These are phyloP conservation scores for Mycena kentingensis DNA, from an alignment of 768 basidiomycete species.

Conservation along the genomic window DNA sequence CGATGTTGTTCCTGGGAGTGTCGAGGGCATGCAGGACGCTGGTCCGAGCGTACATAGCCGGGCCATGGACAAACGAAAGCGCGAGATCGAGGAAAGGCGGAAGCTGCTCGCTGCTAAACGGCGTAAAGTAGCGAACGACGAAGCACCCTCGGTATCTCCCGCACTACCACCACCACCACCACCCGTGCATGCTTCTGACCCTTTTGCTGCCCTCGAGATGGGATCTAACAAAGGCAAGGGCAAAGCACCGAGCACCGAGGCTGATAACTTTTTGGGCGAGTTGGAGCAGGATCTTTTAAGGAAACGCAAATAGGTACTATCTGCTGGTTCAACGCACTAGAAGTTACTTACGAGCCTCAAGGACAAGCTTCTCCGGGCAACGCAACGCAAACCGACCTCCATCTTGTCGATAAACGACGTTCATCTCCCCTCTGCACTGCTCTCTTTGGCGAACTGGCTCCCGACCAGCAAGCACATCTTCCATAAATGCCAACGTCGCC, in stretches of 20 bases:
- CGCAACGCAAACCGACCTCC: slow-evolving; percentile 45
- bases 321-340: slow-evolving; percentile 25
- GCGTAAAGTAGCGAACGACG: slow-evolving; percentile 45
- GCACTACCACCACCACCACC: not conserved
- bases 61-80: slow-evolving; percentile 72
- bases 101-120: slow-evolving; percentile 68
- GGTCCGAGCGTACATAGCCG: slow-evolving; percentile 43
- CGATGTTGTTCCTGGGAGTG: slow-evolving; percentile 66
- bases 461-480: slow-evolving; percentile 45
- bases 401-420: slow-evolving; percentile 47
- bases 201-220: slow-evolving; percentile 54
- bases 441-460: slow-evolving; percentile 32
- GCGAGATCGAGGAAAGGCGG: slow-evolving; percentile 70
- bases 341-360: slow-evolving; percentile 33
- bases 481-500: slow-evolving; percentile 46
- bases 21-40: slow-evolving; percentile 69
- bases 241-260: slow-evolving; percentile 34
- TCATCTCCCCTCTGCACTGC: slow-evolving; percentile 34
- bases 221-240: slow-evolving; percentile 31
- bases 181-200: slow-evolving; percentile 36
- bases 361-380: slow-evolving; percentile 51
- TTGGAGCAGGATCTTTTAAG: slow-evolving; percentile 63
- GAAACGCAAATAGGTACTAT: slow-evolving; percentile 44
- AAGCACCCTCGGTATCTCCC: slow-evolving; percentile 6
- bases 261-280: slow-evolving; percentile 67